Evolutionary conservation across 1,284 basidiomycete species (phyloP).

Genomic region (Cryptococcus jaspeensis): DNA sequence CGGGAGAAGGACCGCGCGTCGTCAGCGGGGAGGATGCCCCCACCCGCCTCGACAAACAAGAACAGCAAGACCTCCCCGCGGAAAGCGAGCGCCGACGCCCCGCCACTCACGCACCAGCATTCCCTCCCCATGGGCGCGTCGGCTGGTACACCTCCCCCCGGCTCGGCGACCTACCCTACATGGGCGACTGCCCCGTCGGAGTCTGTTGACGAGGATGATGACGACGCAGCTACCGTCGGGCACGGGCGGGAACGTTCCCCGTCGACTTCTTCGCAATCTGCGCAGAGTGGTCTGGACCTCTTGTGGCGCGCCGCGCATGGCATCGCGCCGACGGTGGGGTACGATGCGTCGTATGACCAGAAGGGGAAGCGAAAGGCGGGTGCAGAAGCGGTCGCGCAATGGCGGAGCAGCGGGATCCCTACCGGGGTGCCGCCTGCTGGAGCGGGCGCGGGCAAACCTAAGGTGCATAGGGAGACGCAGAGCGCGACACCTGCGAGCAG

Average conservation of each 20-base stretch:
- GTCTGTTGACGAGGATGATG: slow-evolving; percentile 37
- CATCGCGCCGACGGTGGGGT: slow-evolving; percentile 1
- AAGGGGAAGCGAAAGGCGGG: slow-evolving; percentile 45
- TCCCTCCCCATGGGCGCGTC: slow-evolving; percentile 25
- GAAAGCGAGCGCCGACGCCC: background rate
- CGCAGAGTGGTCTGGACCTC: slow-evolving; percentile 40
- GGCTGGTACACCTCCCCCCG: slow-evolving; percentile 15
- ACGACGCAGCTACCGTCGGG: slow-evolving; percentile 43
- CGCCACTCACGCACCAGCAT: slow-evolving; percentile 13
- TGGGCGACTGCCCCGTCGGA: slow-evolving; percentile 5
- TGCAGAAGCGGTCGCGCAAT: slow-evolving; percentile 47
- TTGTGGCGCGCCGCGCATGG: slow-evolving; percentile 34
- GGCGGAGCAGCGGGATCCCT: slow-evolving; percentile 41
- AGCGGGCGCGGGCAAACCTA: background rate
- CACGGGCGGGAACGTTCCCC: slow-evolving; percentile 36
- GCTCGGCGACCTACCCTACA: background rate
- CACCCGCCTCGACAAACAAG: slow-evolving; percentile 24
- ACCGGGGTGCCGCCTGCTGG: slow-evolving; percentile 17
- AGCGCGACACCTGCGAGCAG: background rate
- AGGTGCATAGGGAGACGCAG: background rate
- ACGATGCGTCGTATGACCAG: slow-evolving; percentile 18
- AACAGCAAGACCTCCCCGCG: slow-evolving; percentile 20
- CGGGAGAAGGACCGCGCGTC: slow-evolving; percentile 6
- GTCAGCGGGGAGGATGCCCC: slow-evolving; percentile 30
- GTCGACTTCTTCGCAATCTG: slow-evolving; percentile 39